These are phyloP conservation scores for Amanita exitialis DNA, from an alignment of 768 basidiomycete species.

Conservation along the genomic window DNA sequence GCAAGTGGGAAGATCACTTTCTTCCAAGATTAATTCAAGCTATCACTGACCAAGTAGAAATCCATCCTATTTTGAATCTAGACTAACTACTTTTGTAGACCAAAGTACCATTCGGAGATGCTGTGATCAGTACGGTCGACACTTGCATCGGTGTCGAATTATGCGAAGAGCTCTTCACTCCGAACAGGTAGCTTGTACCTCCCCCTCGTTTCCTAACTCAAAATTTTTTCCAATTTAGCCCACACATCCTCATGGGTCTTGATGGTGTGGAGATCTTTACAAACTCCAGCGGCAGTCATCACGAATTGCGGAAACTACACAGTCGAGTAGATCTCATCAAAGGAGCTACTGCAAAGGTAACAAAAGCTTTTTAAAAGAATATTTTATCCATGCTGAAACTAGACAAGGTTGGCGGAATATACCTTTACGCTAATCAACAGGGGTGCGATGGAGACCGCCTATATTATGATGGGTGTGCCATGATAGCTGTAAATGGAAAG, in stretches of 20 bases:
- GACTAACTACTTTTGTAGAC: constrained; percentile 28
- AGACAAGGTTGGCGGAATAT: constrained; percentile 83
- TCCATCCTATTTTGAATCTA: neutral
- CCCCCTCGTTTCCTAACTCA: neutral
- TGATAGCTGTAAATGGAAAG: constrained; percentile 92
- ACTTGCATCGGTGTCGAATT: constrained; percentile 96
- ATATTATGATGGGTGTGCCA: constrained; percentile 95
- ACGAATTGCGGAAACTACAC: constrained; percentile 94
- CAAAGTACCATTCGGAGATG: constrained; percentile 94
- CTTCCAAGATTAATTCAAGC: constrained; percentile 83
- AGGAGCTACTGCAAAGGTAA: constrained; percentile 90
- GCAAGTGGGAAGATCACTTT: constrained; percentile 85
- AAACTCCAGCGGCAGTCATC: constrained; percentile 97
- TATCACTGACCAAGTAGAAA: constrained; percentile 74
- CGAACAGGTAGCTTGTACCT: constrained; percentile 63
- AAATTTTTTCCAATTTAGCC: constrained; percentile 38
- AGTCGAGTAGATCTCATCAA: constrained; percentile 90
- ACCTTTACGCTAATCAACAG: constrained; percentile 97
- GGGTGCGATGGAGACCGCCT: constrained; percentile 97
- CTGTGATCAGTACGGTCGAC: constrained; percentile 85
- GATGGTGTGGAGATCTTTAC: constrained; percentile 99
- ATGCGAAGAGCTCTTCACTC: constrained; percentile 97
- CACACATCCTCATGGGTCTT: constrained; percentile 95
- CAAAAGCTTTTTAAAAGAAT: neutral
- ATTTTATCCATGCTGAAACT: constrained; percentile 1